A percentile compares a stretch with the other conserved stretches of the same genome.
Conservation (phyloP, 2,329 filamentous ascomycete genomes). For the Aureobasidium sp. region DNA sequence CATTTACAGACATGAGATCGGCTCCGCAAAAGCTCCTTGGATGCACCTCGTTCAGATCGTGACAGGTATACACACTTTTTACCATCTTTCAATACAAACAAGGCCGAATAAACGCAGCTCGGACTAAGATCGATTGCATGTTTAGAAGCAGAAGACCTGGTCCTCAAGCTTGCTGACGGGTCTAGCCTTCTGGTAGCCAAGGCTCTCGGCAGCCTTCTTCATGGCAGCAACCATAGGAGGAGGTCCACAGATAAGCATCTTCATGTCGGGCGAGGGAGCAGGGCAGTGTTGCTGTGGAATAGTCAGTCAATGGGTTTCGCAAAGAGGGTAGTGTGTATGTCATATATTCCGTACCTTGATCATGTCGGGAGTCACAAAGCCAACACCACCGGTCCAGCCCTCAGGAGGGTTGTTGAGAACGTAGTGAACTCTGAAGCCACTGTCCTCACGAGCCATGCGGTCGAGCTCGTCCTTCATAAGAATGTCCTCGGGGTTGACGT, state of each 20-base stretch:
- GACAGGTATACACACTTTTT: constrained; percentile 6
- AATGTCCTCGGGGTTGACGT: constrained; percentile 88
- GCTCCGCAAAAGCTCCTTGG: neutral
- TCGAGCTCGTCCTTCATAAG: constrained; percentile 89
- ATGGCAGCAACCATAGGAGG: constrained; percentile 94
- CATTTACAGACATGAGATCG: neutral
- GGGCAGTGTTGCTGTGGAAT: constrained; percentile 62
- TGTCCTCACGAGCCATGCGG: constrained; percentile 64
- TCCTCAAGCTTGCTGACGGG: constrained; percentile 97
- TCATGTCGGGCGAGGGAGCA: constrained; percentile 75
- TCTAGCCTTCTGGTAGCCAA: constrained; percentile 86
- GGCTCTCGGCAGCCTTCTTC: constrained; percentile 86
- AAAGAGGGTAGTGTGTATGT: neutral
- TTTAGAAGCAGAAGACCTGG: constrained; percentile 89
- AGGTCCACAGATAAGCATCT: constrained; percentile 89
- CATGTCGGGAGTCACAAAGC: constrained; percentile 93
- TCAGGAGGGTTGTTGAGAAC: constrained; percentile 93
- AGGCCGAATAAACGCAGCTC: neutral
- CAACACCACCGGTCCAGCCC: constrained; percentile 84
- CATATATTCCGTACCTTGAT: constrained; percentile 52
- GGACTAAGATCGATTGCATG: neutral
- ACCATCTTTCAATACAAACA: neutral
- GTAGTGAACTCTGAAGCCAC: constrained; percentile 80
- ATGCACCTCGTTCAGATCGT: constrained; percentile 9
- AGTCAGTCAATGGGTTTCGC: neutral